A percentile compares a stretch with the other conserved stretches of the same genome.
Conservation (phyloP, 2,329 filamentous ascomycete genomes). For the Chaetothyriales sp. region DNA sequence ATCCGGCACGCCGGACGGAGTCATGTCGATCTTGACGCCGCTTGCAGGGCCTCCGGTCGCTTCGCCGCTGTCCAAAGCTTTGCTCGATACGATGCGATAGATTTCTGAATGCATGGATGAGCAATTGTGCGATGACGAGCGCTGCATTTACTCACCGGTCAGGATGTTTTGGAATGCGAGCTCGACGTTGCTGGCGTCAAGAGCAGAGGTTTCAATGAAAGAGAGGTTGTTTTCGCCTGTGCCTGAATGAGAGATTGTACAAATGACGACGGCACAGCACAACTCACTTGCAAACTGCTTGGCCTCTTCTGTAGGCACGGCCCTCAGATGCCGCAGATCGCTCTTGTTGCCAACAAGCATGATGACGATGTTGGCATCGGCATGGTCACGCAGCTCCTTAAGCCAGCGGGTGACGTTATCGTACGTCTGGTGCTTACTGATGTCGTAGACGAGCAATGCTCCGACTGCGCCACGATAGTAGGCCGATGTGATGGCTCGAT, state of each 20-base stretch:
- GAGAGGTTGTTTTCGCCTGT: conserved; percentile 93
- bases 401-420: conserved; percentile 98
- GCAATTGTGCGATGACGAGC: conserved; percentile 1
- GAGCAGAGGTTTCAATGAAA: conserved; percentile 97
- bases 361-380: conserved; percentile 97
- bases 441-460: conserved; percentile 95
- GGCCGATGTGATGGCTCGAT: conserved; percentile 96
- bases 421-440: conserved; percentile 98
- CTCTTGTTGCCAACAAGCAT: conserved; percentile 99
- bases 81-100: conserved; percentile 97
- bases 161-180: conserved; percentile 99
- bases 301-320: conserved; percentile 93
- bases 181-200: conserved; percentile 98
- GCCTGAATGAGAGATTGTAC: not conserved
- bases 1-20: conserved; percentile 67
- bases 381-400: conserved; percentile 95
- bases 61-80: conserved; percentile 85
- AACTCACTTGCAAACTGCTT: conserved; percentile 87
- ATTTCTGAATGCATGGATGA: conserved; percentile 58
- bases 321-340: conserved; percentile 95
- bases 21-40: conserved; percentile 68
- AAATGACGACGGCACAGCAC: not conserved
- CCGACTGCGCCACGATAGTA: conserved; percentile 98
- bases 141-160: conserved; percentile 53
- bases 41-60: conserved; percentile 68